Percentiles rank a stretch among this genome's conserved stretches.
phyloP scores from a whole-genome alignment of 805 yeast genomes.

The Candida qinlingensis region DNA sequence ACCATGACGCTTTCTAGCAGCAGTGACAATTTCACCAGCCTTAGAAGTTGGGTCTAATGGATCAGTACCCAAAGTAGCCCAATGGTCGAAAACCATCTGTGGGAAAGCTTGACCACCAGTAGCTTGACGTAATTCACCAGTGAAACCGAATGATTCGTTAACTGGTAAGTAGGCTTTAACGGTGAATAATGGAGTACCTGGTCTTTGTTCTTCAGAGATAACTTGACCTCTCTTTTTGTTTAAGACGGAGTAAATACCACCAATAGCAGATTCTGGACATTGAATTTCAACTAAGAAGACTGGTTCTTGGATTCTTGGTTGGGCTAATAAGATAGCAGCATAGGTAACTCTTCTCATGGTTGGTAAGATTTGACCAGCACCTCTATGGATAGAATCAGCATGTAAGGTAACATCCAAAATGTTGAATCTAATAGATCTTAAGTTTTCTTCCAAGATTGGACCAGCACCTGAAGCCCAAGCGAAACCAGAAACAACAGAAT shows the following conservation, averaged over 20 bases:
- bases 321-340: slow-evolving; percentile 97
- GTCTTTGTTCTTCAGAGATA: slow-evolving; percentile 98
- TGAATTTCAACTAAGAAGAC: slow-evolving; percentile 98
- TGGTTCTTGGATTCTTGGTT: slow-evolving; percentile 99
- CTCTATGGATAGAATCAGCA: slow-evolving; percentile 99
- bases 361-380: slow-evolving; percentile 99
- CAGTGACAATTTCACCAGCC: slow-evolving; percentile 60
- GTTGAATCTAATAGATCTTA: slow-evolving; percentile 97
- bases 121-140: slow-evolving; percentile 98
- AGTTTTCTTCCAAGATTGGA: slow-evolving; percentile 94
- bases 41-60: slow-evolving; percentile 80
- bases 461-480: slow-evolving; percentile 99
- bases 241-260: slow-evolving; percentile 99
- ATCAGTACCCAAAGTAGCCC: slow-evolving; percentile 89
- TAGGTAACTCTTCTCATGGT: slow-evolving; percentile 99
- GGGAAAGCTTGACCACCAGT: slow-evolving; percentile 99
- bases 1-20: slow-evolving; percentile 93
- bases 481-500: slow-evolving; percentile 99
- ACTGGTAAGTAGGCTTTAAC: slow-evolving; percentile 99
- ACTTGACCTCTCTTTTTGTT: slow-evolving; percentile 99
- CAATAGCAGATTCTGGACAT: slow-evolving; percentile 99
- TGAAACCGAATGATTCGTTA: slow-evolving; percentile 99
- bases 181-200: slow-evolving; percentile 99
- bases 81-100: slow-evolving; percentile 99
- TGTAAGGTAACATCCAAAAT: slow-evolving; percentile 98